phyloP scores from a whole-genome alignment of 177 flowering plant genomes.

The Tripterygium wilfordii region DNA sequence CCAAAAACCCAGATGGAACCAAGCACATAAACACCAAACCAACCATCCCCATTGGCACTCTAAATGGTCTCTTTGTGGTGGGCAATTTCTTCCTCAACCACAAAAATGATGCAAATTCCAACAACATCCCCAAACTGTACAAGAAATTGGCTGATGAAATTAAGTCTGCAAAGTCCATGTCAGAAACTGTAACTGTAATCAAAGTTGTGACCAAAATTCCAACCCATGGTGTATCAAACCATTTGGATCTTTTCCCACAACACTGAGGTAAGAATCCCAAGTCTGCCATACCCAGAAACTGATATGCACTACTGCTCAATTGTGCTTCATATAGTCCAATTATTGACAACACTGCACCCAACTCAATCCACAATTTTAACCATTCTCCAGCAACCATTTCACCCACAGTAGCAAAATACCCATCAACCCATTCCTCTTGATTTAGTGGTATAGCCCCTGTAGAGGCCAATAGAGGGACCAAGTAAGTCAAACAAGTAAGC shows the following conservation, averaged over 20 bases:
- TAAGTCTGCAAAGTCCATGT: conserved; percentile 44
- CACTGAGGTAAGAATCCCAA: conserved; percentile 34
- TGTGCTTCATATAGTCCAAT: conserved; percentile 61
- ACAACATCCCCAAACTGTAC: conserved; percentile 69
- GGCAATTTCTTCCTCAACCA: conserved; percentile 65
- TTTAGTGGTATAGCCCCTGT: conserved; percentile 50
- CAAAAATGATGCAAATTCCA: conserved; percentile 65
- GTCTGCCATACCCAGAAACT: conserved; percentile 64
- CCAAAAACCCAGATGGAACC: conserved; percentile 58
- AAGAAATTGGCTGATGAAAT: conserved; percentile 63
- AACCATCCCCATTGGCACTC: conserved; percentile 43
- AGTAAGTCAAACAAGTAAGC: conserved; percentile 51
- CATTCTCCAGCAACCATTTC: conserved; percentile 52
- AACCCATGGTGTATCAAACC: conserved; percentile 56
- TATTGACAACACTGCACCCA: conserved; percentile 46
- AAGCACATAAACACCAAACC: conserved; percentile 54
- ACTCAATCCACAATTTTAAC: conserved; percentile 50
- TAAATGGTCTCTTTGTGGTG: conserved; percentile 44
- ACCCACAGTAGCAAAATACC: conserved; percentile 58
- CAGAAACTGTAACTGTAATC: conserved; percentile 51
- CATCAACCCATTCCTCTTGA: conserved; percentile 53
- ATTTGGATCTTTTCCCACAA: conserved; percentile 29
- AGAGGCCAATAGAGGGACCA: conserved; percentile 61
- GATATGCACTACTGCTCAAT: conserved; percentile 44
- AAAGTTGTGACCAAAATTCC: conserved; percentile 47